These are phyloP conservation scores for Arachnopeziza araneosa DNA, from an alignment of 2,329 filamentous ascomycete genomes.

Conservation along the genomic window DNA sequence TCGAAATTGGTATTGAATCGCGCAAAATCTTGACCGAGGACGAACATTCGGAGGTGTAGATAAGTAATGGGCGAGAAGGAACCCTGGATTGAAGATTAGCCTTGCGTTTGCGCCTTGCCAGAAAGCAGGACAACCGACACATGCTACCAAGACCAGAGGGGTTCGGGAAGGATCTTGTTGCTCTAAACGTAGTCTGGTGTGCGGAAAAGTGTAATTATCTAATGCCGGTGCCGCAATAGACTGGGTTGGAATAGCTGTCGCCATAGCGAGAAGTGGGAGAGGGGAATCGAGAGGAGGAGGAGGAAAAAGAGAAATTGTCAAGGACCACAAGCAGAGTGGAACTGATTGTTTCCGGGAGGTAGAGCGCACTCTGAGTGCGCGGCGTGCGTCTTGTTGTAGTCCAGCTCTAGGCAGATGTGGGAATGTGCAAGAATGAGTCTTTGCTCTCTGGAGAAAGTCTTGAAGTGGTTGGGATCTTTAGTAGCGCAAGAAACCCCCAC, in stretches of 20 bases:
- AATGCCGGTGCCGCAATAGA: background rate
- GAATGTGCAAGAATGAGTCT: background rate
- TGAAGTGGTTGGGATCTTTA: background rate
- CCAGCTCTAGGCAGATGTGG: background rate
- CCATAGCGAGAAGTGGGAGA: background rate
- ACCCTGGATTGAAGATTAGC: conserved; percentile 22
- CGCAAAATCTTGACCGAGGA: conserved; percentile 73
- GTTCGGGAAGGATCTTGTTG: conserved; percentile 51
- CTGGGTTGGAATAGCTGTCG: background rate
- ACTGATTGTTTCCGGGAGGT: background rate
- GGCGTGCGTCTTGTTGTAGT: background rate
- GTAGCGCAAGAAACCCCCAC: background rate
- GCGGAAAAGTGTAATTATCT: conserved; percentile 51
- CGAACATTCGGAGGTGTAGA: conserved; percentile 80
- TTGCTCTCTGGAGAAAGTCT: background rate
- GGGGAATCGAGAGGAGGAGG: background rate
- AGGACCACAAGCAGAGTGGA: background rate
- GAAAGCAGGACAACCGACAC: conserved; percentile 25
- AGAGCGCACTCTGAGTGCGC: background rate
- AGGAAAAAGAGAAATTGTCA: background rate
- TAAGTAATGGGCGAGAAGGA: conserved; percentile 72
- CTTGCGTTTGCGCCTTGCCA: background rate
- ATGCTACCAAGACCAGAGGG: conserved; percentile 63
- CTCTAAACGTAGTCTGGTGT: conserved; percentile 50
- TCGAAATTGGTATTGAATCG: conserved; percentile 74